phyloP scores from a whole-genome alignment of 306 rosid genomes.

The Prunus campanulata region DNA sequence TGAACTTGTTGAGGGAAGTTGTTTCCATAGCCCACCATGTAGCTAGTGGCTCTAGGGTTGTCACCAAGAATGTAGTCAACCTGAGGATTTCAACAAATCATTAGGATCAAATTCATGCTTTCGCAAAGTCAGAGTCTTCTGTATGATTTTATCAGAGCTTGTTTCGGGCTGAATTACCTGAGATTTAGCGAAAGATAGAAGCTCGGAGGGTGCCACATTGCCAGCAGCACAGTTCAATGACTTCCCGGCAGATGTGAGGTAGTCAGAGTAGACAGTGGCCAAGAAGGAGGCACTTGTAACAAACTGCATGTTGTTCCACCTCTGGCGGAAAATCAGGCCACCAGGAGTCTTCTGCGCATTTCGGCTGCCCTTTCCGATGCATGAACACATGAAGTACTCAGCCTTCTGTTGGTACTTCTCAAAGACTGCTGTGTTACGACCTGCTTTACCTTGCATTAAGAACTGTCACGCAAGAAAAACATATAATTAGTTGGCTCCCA shows the following conservation, averaged over 20 bases:
- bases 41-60: slow-evolving; percentile 94
- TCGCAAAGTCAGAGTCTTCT: not conserved
- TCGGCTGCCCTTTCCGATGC: slow-evolving; percentile 62
- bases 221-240: slow-evolving; percentile 62
- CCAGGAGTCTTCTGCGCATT: slow-evolving; percentile 88
- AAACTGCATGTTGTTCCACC: slow-evolving; percentile 97
- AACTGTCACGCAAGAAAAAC: slow-evolving; percentile 43
- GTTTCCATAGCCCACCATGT: slow-evolving; percentile 92
- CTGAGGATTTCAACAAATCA: slow-evolving; percentile 33
- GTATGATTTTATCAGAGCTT: not conserved
- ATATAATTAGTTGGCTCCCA: not conserved
- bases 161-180: slow-evolving; percentile 44
- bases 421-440: slow-evolving; percentile 56
- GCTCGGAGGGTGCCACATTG: slow-evolving; percentile 57
- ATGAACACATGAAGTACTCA: slow-evolving; percentile 79
- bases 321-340: slow-evolving; percentile 80
- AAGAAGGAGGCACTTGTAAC: slow-evolving; percentile 83
- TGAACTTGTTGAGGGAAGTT: slow-evolving; percentile 84
- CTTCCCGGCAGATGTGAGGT: slow-evolving; percentile 56
- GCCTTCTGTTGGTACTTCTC: slow-evolving; percentile 66
- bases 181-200: slow-evolving; percentile 69
- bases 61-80: slow-evolving; percentile 95
- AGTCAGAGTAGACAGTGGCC: slow-evolving; percentile 85
- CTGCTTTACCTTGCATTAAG: slow-evolving; percentile 84
- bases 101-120: not conserved